These are phyloP conservation scores for Stachybotrys chartarum DNA, from an alignment of 2,329 filamentous ascomycete genomes.

Conservation along the genomic window DNA sequence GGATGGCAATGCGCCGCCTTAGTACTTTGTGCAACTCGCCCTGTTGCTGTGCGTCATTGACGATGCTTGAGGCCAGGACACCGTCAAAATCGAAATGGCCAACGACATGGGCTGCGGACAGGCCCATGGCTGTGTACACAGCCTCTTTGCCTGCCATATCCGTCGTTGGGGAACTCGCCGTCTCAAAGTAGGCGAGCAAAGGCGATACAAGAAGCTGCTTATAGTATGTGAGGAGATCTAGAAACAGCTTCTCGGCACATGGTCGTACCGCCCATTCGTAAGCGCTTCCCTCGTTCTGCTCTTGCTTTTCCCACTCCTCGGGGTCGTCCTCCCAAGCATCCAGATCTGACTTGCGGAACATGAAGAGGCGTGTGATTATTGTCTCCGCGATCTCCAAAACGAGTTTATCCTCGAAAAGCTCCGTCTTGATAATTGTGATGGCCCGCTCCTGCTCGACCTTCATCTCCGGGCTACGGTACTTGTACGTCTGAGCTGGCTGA, in stretches of 20 bases:
- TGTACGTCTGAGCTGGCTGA: conserved; percentile 73
- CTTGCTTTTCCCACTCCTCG: conserved; percentile 89
- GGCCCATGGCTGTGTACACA: conserved; percentile 85
- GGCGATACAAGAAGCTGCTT: conserved; percentile 74
- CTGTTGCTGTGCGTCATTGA: conserved; percentile 65
- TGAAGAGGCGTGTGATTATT: conserved; percentile 80
- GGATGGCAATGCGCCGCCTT: conserved; percentile 77
- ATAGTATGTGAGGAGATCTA: conserved; percentile 85
- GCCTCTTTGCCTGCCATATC: conserved; percentile 86
- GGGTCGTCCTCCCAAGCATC: conserved; percentile 91
- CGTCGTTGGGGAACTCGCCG: conserved; percentile 56
- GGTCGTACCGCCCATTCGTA: conserved; percentile 91
- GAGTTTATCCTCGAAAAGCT: conserved; percentile 70
- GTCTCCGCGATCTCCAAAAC: conserved; percentile 76
- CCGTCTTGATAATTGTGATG: conserved; percentile 59
- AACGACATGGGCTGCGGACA: conserved; percentile 71
- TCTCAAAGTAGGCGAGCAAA: conserved; percentile 74
- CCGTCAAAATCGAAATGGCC: conserved; percentile 74
- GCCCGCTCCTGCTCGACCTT: conserved; percentile 71
- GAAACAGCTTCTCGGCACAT: conserved; percentile 88
- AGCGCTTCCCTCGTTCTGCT: conserved; percentile 75
- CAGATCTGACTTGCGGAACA: conserved; percentile 78
- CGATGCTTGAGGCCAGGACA: conserved; percentile 68
- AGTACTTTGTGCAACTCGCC: conserved; percentile 67
- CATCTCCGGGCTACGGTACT: conserved; percentile 66